phyloP scores from a whole-genome alignment of 805 yeast species.

The Candida sphagnicola region DNA sequence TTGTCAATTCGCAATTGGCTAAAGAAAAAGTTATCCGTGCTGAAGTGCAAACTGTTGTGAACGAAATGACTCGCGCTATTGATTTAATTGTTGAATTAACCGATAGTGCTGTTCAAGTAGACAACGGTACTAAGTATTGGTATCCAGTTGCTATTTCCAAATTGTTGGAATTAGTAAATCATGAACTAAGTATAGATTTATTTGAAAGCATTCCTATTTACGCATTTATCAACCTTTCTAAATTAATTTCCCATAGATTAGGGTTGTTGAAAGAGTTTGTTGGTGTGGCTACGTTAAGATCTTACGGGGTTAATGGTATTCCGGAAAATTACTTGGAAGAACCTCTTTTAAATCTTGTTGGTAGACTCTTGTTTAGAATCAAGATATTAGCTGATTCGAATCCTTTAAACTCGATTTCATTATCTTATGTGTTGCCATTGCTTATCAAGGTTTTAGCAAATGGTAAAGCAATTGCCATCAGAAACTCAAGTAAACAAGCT shows the following conservation, averaged over 20 bases:
- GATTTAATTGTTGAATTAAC: slow-evolving; percentile 54
- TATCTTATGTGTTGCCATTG: slow-evolving; percentile 75
- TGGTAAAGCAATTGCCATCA: slow-evolving; percentile 56
- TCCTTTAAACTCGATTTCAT: slow-evolving; percentile 62
- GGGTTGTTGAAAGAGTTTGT: slow-evolving; percentile 48
- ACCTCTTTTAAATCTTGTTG: slow-evolving; percentile 47
- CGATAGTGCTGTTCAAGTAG: slow-evolving; percentile 44
- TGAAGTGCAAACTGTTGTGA: slow-evolving; percentile 35
- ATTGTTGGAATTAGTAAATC: slow-evolving; percentile 43
- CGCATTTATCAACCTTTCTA: slow-evolving; percentile 54
- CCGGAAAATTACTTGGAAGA: slow-evolving; percentile 47
- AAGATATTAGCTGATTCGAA: slow-evolving; percentile 71
- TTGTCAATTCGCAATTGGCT: slow-evolving; percentile 58
- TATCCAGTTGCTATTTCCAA: slow-evolving; percentile 58
- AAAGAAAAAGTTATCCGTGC: slow-evolving; percentile 58
- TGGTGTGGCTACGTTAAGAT: slow-evolving; percentile 69
- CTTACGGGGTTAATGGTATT: slow-evolving; percentile 43
- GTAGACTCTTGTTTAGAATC: slow-evolving; percentile 70
- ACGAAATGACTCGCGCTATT: slow-evolving; percentile 45
- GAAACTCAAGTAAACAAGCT: slow-evolving; percentile 46
- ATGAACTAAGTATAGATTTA: slow-evolving; percentile 26
- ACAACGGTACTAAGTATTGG: slow-evolving; percentile 70
- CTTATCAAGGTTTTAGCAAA: slow-evolving; percentile 61
- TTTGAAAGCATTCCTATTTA: slow-evolving; percentile 43
- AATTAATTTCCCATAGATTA: slow-evolving; percentile 47